Base-by-base conservation (phyloP, 176 grass and related monocot genomes). In the Poa pratensis region DNA sequence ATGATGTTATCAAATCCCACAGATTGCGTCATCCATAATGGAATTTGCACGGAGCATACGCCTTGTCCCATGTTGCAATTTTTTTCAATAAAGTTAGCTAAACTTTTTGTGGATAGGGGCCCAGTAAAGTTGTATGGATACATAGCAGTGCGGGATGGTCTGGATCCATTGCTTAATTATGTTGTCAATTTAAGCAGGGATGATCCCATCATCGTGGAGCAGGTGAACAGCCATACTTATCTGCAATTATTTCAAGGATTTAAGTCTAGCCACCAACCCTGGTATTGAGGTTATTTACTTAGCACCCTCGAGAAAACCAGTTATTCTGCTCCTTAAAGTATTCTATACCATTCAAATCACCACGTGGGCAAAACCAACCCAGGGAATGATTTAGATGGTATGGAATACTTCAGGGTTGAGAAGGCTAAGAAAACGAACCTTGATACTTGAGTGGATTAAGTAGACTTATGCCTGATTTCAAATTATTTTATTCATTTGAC, bases 111-210 rank as follows among this genome's bases (percentile, higher is more conserved):
- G 42, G 23, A 17, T 50, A 13, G 46, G 50, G 45, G n/a, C 43
- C 48, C 42, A 28, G 16, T 73, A 7, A 5, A 74, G 45, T 74
- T 74, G 42, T 74, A 74, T 74, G 71, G 71, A 50, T 74, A 74
- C 43, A 74, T 74, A 28, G 69, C 45, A 48, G 45, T 48, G 7
- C 45, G 12, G 70, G 71, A 51, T 74, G 2, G 8, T 74, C 45
- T 15, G 23, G 45, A 74, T 28, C 42, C 43, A 50, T 49, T 28
- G 46, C 70, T 48, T 73, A 74, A 74, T 18, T 74, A 74, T 74
- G 24, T 74, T 50, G 43, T 49, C 70, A 73, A 49, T 73, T 7
- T 49, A 27, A 43, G 40, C 19, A 72, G 69, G 69, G 43, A 73
- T 49, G 23, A 50, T 73, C 70, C 45, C 45, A 73, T 73, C 22